phyloP scores from a whole-genome alignment of 106 monocot genomes.

The Phalaenopsis aphrodite region DNA sequence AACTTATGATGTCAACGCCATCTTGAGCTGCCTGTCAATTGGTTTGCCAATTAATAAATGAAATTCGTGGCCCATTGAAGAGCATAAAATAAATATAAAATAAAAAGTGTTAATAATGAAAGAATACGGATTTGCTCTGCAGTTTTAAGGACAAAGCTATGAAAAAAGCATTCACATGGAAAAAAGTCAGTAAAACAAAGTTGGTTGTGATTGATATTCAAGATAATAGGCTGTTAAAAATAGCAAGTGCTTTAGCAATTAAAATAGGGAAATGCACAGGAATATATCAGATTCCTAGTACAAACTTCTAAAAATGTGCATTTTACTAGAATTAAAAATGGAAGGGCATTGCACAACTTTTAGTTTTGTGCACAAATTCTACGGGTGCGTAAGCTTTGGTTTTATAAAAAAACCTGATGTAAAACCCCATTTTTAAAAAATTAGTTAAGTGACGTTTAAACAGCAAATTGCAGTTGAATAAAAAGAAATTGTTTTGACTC shows the following conservation, averaged over 20 bases:
- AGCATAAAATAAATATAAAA: not conserved
- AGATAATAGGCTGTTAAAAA: not conserved
- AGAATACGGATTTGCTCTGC: not conserved
- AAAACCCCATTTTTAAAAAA: too few relatives aligned
- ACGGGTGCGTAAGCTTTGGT: too few relatives aligned
- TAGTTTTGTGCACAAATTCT: too few relatives aligned
- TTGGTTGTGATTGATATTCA: not conserved
- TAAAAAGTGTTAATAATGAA: not conserved
- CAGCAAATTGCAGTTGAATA: too few relatives aligned
- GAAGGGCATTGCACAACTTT: too few relatives aligned
- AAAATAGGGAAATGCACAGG: not conserved
- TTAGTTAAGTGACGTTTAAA: too few relatives aligned
- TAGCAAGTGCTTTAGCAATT: not conserved
- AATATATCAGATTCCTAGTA: not conserved
- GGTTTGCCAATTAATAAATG: not conserved
- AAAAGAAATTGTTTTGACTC: too few relatives aligned
- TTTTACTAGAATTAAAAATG: too few relatives aligned
- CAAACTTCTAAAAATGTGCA: not conserved
- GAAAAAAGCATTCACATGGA: not conserved
- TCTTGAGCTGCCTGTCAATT: slow-evolving; percentile 88
- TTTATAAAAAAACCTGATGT: too few relatives aligned
- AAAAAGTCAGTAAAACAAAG: not conserved
- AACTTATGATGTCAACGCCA: slow-evolving; percentile 88
- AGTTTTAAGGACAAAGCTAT: not conserved
- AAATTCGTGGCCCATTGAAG: not conserved